phyloP scores from a whole-genome alignment of 345 rosid genomes.

The Adansonia digitata region DNA sequence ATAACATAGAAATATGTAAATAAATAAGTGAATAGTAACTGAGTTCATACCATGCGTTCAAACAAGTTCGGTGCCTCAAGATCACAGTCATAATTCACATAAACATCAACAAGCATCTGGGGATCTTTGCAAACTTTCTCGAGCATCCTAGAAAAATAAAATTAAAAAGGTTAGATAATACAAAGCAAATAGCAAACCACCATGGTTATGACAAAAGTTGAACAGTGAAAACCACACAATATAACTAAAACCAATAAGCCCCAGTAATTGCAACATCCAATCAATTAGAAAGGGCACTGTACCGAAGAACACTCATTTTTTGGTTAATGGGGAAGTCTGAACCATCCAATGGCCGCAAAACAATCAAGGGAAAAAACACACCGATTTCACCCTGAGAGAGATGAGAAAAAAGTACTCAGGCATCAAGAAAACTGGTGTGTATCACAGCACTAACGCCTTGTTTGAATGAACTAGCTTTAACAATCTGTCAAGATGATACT shows the following conservation, averaged over 20 bases:
- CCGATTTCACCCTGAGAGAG: constrained; percentile 84
- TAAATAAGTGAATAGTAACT: not conserved
- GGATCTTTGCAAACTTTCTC: constrained; percentile 92
- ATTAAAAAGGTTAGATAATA: constrained; percentile 7
- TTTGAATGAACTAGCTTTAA: constrained; percentile 4
- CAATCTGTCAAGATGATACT: constrained; percentile 27
- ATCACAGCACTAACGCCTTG: constrained; percentile 9
- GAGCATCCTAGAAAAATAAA: constrained; percentile 62
- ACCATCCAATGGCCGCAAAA: constrained; percentile 83
- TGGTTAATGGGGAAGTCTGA: constrained; percentile 66
- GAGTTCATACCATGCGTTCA: constrained; percentile 80
- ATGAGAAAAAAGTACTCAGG: not conserved
- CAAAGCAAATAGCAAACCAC: constrained; percentile 12
- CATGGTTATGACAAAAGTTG: constrained; percentile 8
- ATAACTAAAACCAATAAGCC: not conserved
- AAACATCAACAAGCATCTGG: constrained; percentile 96
- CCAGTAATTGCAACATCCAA: not conserved
- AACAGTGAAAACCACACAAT: constrained; percentile 5
- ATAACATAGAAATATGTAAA: not conserved
- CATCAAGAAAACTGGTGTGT: constrained; percentile 3
- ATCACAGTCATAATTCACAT: constrained; percentile 98
- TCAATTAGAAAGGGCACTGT: constrained; percentile 25
- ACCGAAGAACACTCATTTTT: constrained; percentile 88
- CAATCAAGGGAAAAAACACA: constrained; percentile 87
- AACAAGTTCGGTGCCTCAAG: constrained; percentile 96